Percentiles rank a stretch among this genome's conserved stretches.
Evolutionary conservation across 768 basidiomycete genomes (phyloP).

Genomic region (Tephrocybe sp.): DNA sequence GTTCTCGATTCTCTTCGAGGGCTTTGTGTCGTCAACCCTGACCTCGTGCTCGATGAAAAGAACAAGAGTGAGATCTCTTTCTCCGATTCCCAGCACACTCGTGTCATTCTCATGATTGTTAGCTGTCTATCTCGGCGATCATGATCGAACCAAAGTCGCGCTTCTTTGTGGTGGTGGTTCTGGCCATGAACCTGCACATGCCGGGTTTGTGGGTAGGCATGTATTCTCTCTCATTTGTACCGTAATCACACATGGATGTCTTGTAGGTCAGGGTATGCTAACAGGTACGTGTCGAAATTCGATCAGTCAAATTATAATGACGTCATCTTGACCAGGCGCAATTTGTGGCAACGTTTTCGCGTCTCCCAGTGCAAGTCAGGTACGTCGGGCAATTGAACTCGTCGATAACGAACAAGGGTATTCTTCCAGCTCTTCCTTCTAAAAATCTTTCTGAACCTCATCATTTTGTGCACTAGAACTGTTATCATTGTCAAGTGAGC

Average conservation of each 20-base stretch:
- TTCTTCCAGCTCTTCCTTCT: conserved; percentile 14
- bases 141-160: conserved; percentile 64
- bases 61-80: conserved; percentile 58
- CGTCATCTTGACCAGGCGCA: conserved; percentile 44
- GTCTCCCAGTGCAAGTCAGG: conserved; percentile 83
- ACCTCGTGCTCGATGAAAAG: conserved; percentile 62
- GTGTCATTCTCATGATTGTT: conserved; percentile 10
- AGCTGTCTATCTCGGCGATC: conserved; percentile 64
- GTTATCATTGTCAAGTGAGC: conserved; percentile 79
- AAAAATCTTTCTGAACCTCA: background rate
- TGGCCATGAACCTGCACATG: conserved; percentile 90
- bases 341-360: conserved; percentile 91
- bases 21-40: conserved; percentile 66
- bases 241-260: background rate
- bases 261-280: conserved; percentile 70
- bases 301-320: background rate
- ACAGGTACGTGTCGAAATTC: conserved; percentile 43
- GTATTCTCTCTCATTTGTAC: background rate
- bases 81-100: background rate
- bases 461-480: conserved; percentile 42
- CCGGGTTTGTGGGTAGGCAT: conserved; percentile 78
- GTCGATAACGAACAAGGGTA: conserved; percentile 72
- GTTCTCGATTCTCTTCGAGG: conserved; percentile 80
- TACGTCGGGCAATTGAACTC: conserved; percentile 75
- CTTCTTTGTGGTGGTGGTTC: conserved; percentile 83